Conservation (phyloP, 176 grass and related monocot species). For the Lolium rigidum region DNA sequence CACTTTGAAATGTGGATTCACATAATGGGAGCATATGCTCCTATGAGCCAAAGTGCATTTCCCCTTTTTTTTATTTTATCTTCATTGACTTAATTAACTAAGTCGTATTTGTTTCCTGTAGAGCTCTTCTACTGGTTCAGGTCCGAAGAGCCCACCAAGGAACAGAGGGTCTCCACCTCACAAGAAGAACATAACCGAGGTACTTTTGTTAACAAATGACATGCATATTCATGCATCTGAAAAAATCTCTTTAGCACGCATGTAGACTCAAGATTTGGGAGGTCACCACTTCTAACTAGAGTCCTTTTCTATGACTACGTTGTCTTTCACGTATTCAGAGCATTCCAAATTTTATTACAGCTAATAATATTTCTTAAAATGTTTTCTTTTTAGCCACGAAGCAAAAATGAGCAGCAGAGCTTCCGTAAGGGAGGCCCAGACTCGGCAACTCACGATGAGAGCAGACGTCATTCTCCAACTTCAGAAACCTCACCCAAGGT, state of each 20-base stretch:
- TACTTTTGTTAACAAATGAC: not conserved
- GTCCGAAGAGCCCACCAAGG: conserved; percentile 48
- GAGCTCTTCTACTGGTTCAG: conserved; percentile 39
- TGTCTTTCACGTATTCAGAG: not conserved
- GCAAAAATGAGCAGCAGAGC: conserved; percentile 52
- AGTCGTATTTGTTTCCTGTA: not conserved
- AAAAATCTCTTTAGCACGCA: not conserved
- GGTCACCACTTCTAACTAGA: not conserved
- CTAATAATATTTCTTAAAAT: too few species aligned
- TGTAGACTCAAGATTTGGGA: too few species aligned
- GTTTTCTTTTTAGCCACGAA: conserved; percentile 33
- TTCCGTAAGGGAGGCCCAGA: conserved; percentile 45
- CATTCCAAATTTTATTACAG: not conserved
- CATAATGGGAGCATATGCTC: too few species aligned
- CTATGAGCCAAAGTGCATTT: too few species aligned
- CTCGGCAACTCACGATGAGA: conserved; percentile 33
- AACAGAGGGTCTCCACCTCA: conserved; percentile 50
- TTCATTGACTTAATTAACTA: not conserved
- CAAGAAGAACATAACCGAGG: conserved; percentile 40
- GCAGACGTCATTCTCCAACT: conserved; percentile 47
- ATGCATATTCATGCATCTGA: not conserved
- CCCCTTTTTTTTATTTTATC: too few species aligned
- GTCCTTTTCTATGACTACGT: not conserved
- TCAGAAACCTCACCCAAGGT: conserved; percentile 60
- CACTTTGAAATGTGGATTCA: too few species aligned